phyloP scores from a whole-genome alignment of 2,329 filamentous ascomycete genomes.

The Exophiala spinifera region DNA sequence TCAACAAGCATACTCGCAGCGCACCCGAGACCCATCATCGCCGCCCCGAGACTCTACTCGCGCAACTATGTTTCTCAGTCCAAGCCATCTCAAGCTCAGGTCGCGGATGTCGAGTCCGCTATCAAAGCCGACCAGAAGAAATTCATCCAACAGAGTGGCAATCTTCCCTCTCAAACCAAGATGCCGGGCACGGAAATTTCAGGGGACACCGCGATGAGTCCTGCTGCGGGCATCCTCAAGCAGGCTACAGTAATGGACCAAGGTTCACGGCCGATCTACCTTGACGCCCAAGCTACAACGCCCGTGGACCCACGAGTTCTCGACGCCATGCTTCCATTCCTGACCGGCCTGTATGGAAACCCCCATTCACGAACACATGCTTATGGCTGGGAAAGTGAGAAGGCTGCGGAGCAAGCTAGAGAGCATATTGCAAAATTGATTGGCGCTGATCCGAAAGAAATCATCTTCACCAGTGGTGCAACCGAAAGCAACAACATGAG shows the following conservation, averaged over 20 bases:
- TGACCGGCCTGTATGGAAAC: slow-evolving; percentile 91
- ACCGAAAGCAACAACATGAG: slow-evolving; percentile 99
- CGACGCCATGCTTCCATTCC: slow-evolving; percentile 94
- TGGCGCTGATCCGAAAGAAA: slow-evolving; percentile 93
- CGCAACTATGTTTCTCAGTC: slow-evolving; percentile 82
- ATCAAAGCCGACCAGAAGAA: slow-evolving; percentile 84
- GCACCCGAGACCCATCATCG: slow-evolving; percentile 37
- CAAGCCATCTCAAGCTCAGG: slow-evolving; percentile 73
- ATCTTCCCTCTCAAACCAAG: slow-evolving; percentile 54
- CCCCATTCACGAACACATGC: slow-evolving; percentile 96
- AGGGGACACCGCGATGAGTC: slow-evolving; percentile 70
- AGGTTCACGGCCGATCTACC: slow-evolving; percentile 89
- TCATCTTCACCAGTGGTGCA: slow-evolving; percentile 96
- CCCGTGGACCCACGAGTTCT: slow-evolving; percentile 91
- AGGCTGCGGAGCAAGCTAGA: slow-evolving; percentile 83
- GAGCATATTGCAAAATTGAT: slow-evolving; percentile 81
- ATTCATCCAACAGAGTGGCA: slow-evolving; percentile 61
- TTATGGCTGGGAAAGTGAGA: slow-evolving; percentile 98
- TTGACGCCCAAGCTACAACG: slow-evolving; percentile 97
- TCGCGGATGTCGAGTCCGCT: slow-evolving; percentile 70
- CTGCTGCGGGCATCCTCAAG: slow-evolving; percentile 79
- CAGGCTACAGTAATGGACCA: slow-evolving; percentile 91
- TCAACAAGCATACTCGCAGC: slow-evolving; percentile 37
- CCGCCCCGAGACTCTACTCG: slow-evolving; percentile 40
- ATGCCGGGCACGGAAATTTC: slow-evolving; percentile 58